A percentile compares a stretch with the other conserved stretches of the same genome.
Evolutionary conservation across 441 rosid species (phyloP).

Genomic region (Biscutella auriculata): DNA sequence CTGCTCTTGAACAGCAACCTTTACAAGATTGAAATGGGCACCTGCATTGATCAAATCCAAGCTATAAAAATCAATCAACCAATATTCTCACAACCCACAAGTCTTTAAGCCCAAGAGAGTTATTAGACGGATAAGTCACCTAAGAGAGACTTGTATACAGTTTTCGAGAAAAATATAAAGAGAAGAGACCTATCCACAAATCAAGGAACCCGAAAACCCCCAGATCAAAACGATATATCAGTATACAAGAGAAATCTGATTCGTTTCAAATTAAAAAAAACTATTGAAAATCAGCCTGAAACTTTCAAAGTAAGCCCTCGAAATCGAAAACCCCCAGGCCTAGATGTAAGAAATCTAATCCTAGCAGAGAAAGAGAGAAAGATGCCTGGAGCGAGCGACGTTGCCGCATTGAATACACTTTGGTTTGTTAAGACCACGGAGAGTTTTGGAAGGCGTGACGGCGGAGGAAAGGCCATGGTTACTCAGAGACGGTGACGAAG

Average conservation of each 20-base stretch:
- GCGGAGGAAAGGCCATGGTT: constrained; percentile 22
- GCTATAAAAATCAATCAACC: not conserved
- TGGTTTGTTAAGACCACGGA: constrained; percentile 92
- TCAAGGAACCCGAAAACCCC: not conserved
- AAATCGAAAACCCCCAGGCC: not conserved
- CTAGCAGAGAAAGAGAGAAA: too few relatives aligned
- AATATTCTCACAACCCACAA: too few relatives aligned
- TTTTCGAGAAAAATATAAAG: too few relatives aligned
- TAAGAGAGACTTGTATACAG: not conserved
- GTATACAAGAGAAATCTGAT: not conserved
- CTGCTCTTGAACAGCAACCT: constrained; percentile 84
- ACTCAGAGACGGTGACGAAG: constrained; percentile 49
- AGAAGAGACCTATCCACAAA: not conserved
- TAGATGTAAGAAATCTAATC: not conserved
- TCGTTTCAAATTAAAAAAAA: not conserved
- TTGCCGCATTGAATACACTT: constrained; percentile 93
- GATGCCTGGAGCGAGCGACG: constrained; percentile 90
- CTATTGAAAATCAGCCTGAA: not conserved
- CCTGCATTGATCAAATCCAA: constrained; percentile 32
- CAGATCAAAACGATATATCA: not conserved
- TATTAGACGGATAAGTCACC: not conserved
- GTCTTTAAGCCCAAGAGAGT: too few relatives aligned
- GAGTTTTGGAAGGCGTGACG: constrained; percentile 52
- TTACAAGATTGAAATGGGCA: constrained; percentile 93
- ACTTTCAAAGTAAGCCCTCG: not conserved